Base-by-base conservation (phyloP, 1,284 basidiomycete species). In the Xanthoconium separans region DNA sequence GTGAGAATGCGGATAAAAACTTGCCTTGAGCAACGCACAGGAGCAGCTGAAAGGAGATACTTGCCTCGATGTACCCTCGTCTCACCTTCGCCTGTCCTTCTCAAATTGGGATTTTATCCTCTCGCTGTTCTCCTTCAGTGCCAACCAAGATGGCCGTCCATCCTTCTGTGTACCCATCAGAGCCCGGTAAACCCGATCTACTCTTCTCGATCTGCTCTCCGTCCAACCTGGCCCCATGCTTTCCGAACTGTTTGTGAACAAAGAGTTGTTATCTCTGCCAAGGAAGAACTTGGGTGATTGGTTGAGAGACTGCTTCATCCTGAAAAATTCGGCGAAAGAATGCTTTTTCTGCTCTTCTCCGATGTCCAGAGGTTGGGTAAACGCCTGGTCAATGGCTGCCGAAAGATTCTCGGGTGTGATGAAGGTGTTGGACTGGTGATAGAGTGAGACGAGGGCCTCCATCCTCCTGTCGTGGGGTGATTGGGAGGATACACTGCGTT, bases 401-500 rank as follows among this genome's bases (percentile, higher is more conserved):
- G 78, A 76, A 39, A 90, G 79, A 61, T 79, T 88, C 57, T 87
- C 83, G n/a, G 75, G 75, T 10, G 87, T 87, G 57, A 90, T 78
- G 73, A 86, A 89, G 5, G 72, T 72, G 50, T 80, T 78, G 43
- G 83, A 71, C 70, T 87, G 79, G 74, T 90, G 87, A 73, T 90
- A 90, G 45, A 90, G 77, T 10, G 81, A 77, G 55, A 89, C 78
- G 59, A 90, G 82, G 6, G 85, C 83, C 56, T 85, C 84, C 73
- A 89, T 75, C 70, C 84, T 88, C 33, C 78, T 74, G n/a, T 78
- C 59, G 43, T 59, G 54, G 16, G 58, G 49, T 6, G 58, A 57
- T 40, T 60, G 59, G n/a, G 59, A 65, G 16, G 69, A 69, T 10
- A 51, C 41, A 27, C 47, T 24, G 40, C 65, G 69, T 47, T 44